Evolutionary conservation across 2,329 filamentous ascomycete genomes (phyloP), one percentile per base, ranked within the genome.

Genomic region (Colletotrichum agaves): DNA sequence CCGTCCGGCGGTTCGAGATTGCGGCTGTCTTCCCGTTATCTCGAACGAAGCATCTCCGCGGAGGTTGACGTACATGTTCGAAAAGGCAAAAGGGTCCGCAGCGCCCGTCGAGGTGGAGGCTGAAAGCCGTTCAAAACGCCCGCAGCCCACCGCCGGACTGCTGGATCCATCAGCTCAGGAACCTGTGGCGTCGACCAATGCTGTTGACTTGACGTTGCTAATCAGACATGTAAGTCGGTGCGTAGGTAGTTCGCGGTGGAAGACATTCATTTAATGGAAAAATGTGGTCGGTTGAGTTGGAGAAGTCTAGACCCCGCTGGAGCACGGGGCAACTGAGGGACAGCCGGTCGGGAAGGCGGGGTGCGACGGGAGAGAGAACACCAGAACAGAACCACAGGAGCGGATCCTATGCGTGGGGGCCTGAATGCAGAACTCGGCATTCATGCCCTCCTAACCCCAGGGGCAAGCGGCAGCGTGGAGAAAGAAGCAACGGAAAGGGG

Each of bases 21-120:
- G 61, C 53, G 61, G 55, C 61, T 65, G 55, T 65, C 27, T 63
- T 60, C 27, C 55, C 61, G 65, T 68, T 68, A 65, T 68, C 61
- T 68, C 49, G 39, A 21, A 64, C 44, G n/a, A 61, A 43, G 49
- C 65, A 68, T 64, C 65, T 68, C 65, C 61, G 65, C 65, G 65
- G 65, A 68, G 55, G 47, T 19, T 47, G 53, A 50, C 35, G 49
- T 60, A 64, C 55, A 68, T 35, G 53, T 67, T 61, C 27, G 46
- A 59, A 67, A 61, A 44, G 37, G 53, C 21, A 52, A 60, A 53
- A 21, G 53, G 61, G 47, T 65, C 65, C 65, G 61, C 61, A 60
- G 49, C 49, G 61, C 61, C 53, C 46, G 53, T 55, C 33, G 13
- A 59, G 58, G 65, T 68, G 61, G 65, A 68, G 65, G 65, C 55